Evolutionary conservation across 129 eudicot species (phyloP), one percentile per base, ranked within the genome.

Genomic region (Centaurea solstitialis): DNA sequence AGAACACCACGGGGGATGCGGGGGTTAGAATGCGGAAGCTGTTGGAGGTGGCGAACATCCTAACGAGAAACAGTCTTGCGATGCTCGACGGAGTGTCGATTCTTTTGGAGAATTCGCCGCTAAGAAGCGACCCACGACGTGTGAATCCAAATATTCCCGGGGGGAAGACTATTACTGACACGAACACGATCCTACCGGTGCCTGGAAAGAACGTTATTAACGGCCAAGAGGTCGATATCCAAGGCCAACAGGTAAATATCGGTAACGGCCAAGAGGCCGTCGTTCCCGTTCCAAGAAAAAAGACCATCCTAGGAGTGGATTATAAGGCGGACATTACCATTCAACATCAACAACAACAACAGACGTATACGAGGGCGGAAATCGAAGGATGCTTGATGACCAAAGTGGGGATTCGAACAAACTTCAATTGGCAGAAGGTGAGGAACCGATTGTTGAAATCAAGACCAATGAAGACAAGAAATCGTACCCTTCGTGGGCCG

Each of bases 1-100:
- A 80, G 50, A 84, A 87, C 72, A 76, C 88, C 0, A 70, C 87
- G 0, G 83, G 83, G 1, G 78, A 89, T n/a, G 76, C 93, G 0
- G 85, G 84, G 1, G 73, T n/a, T 3, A 38, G 74, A 26, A 88
- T 93, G 93, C 57, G 71, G 67, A 28, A 66, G 6, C 2, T 87
- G 28, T 47, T 93, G 73, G 88, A 87, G 26, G 2, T 35, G 0
- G 68, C 92, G 0, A n/a, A 62, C 12, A 86, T 86, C 73, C 72
- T 90, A 13, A 69, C 93, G 1, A 57, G 89, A 73, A 91, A 93
- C 18, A 87, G 89, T 69, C 87, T 90, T 2, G 86, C 88, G 0
- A 80, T 93, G 75, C 69, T 90, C 1, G 78, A 73, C 28, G 86
- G 86, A 6, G 24, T 83, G 0, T 57, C 11, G 79, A 72, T 6